Conservation (phyloP, 176 grass and related monocot genomes). For the Oryza meyeriana region DNA sequence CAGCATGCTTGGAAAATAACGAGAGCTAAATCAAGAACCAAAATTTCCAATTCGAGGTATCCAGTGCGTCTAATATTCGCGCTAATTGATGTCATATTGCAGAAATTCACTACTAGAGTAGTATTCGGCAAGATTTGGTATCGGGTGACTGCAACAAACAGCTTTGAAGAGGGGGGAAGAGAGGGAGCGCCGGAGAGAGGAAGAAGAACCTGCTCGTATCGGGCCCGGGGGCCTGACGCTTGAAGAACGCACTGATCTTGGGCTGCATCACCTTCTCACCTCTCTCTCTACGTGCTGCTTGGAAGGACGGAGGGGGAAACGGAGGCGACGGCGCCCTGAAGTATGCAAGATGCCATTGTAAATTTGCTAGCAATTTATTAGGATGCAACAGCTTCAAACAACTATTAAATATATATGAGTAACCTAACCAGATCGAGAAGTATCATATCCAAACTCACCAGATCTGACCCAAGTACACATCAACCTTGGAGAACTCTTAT, state of each 20-base stretch:
- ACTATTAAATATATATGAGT: too few species aligned
- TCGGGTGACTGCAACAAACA: not conserved
- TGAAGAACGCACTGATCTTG: slow-evolving; percentile 78
- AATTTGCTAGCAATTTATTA: too few species aligned
- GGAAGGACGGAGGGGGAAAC: not conserved
- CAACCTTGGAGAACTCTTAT: too few species aligned
- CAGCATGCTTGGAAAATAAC: not conserved
- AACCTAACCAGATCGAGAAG: too few species aligned
- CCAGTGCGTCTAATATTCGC: not conserved
- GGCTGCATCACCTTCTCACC: slow-evolving; percentile 35
- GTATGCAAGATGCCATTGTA: too few species aligned
- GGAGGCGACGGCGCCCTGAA: not conserved
- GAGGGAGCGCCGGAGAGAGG: not conserved
- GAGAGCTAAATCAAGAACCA: not conserved
- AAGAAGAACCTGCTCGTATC: slow-evolving; percentile 26
- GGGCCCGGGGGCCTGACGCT: slow-evolving; percentile 10
- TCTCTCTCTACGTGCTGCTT: not conserved
- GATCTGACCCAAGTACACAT: too few species aligned
- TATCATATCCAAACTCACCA: too few species aligned
- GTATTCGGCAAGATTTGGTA: not conserved
- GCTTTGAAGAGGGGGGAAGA: not conserved
- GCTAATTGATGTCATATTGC: not conserved
- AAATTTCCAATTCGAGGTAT: not conserved
- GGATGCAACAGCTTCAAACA: too few species aligned
- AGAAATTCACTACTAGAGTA: not conserved